Evolutionary conservation across 169 alveolate species (phyloP), one percentile per base, ranked within the genome.

Genomic region (Plasmodium adleri): DNA sequence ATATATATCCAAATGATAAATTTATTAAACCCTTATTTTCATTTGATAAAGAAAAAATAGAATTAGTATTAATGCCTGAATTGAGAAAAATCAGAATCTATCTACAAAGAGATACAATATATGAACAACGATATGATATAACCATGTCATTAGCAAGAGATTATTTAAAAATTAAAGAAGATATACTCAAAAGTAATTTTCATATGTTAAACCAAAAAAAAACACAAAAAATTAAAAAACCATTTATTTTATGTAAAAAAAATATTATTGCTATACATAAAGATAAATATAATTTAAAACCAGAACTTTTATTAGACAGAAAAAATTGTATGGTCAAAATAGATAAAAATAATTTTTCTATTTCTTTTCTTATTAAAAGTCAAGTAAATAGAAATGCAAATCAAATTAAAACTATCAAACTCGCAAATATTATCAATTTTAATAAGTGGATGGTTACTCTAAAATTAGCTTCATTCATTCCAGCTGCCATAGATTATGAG

Each of bases 61-160:
- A 86, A 63, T 68, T 92, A 22, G 88, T 85, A 50, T 4, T 73
- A 43, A 10, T 83, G 20, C 89, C 90, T 3, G 68, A 70, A n/a
- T 88, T 92, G 71, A 86, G 95, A 28, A 91, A 94, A 59, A 52
- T 94, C 52, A 56, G 96, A 26, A 49, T 94, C 20, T 90, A 92
- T 72, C 75, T 92, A 49, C 93, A 91, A 60, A 92, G 94, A 70
- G 90, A 91, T 43, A 76, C 93, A 13, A 59, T 87, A 76, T 76
- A 60, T 72, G 95, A 94, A 64, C 95, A 92, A 83, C 87, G 95
- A 62, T 94, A 91, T 72, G 96, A 94, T 71, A 64, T 94, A 22
- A 68, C 66, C 39, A 72, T 94, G 43, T 43, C 96, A n/a, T 72
- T 94, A 87, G 92, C 93, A 4, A 78, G 92, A 12, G 95, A 90